Percentiles rank a stretch among this genome's conserved stretches.
These are phyloP conservation scores for Agastache rugosa DNA, from an alignment of 257 asterid species.

Conservation along the genomic window DNA sequence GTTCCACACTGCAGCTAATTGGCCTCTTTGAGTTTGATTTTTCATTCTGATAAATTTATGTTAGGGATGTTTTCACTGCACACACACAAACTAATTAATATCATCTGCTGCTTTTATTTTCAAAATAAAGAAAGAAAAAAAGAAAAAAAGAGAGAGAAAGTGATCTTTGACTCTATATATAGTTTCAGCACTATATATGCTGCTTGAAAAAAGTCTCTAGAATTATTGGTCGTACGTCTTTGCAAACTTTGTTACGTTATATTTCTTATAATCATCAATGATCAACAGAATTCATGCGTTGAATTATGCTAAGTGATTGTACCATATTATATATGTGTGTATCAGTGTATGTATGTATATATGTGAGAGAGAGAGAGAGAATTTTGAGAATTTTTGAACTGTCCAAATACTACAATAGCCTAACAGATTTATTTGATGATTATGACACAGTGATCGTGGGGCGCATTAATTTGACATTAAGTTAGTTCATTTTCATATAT, in stretches of 20 bases:
- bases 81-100: not conserved
- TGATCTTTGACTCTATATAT: not conserved
- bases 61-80: not conserved
- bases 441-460: constrained; percentile 21
- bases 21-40: constrained; percentile 59
- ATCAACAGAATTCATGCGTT: not conserved
- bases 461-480: constrained; percentile 26
- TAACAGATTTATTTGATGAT: constrained; percentile 19
- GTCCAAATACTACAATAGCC: constrained; percentile 43
- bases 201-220: no score
- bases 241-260: not conserved
- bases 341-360: no score
- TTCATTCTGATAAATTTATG: constrained; percentile 4
- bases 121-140: not conserved
- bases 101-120: not conserved
- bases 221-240: no score
- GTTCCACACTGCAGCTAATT: constrained; percentile 56
- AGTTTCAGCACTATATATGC: no score
- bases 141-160: not conserved
- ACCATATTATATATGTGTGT: not conserved
- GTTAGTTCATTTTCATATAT: constrained; percentile 40
- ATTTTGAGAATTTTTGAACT: not conserved
- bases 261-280: not conserved
- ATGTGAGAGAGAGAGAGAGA: no score
- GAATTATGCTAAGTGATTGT: constrained; percentile 23